phyloP scores from a whole-genome alignment of 495 filamentous ascomycete species.

The Talaromyces adpressus region DNA sequence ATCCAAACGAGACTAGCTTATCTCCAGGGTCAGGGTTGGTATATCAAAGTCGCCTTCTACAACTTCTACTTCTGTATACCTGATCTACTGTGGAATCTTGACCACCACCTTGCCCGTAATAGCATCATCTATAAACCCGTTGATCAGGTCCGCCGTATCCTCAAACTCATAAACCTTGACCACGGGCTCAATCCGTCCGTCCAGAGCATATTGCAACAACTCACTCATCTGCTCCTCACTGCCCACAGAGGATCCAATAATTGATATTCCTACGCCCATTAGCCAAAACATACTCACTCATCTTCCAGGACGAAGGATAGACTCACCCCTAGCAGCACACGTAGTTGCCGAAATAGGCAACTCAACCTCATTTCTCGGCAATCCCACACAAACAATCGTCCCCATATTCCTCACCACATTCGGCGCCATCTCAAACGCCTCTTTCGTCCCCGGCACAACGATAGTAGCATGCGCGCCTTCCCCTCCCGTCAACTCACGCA shows the following conservation, averaged over 20 bases:
- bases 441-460: background rate
- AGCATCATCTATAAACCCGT: background rate
- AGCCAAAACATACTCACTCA: background rate
- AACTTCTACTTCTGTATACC: background rate
- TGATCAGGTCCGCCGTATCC: background rate
- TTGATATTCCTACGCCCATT: background rate
- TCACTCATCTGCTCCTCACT: background rate
- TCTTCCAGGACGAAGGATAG: too few relatives aligned
- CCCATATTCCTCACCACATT: background rate
- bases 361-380: background rate
- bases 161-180: background rate
- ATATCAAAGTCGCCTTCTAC: background rate
- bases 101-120: background rate
- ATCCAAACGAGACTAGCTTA: background rate
- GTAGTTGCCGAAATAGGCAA: background rate
- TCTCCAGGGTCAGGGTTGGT: background rate
- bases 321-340: background rate
- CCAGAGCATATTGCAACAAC: background rate
- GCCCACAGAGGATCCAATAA: background rate
- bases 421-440: background rate
- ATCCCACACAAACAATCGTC: background rate
- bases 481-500: background rate
- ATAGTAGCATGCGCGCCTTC: background rate
- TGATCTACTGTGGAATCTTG: background rate
- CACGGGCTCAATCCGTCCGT: background rate